phyloP scores from a whole-genome alignment of 2,329 filamentous ascomycete species.

The Chrysoporthe deuterocubensis region DNA sequence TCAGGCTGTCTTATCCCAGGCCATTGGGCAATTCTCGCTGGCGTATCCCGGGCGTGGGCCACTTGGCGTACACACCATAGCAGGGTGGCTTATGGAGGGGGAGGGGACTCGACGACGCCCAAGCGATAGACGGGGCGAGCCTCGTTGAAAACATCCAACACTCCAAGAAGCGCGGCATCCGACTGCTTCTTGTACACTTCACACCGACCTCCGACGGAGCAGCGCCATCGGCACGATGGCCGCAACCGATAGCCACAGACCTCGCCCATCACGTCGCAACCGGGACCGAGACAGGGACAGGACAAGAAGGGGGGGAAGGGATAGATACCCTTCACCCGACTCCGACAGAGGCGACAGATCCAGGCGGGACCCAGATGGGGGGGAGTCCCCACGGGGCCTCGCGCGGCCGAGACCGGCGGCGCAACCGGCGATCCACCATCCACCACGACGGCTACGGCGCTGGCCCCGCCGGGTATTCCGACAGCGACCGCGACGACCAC shows the following conservation, averaged over 20 bases:
- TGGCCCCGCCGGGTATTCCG: slow-evolving; percentile 20
- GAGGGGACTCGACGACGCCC: too few relatives aligned
- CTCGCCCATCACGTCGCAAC: slow-evolving; percentile 14
- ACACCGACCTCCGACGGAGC: neutral
- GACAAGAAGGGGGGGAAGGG: neutral
- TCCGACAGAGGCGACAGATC: neutral
- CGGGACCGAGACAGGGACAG: slow-evolving; percentile 14
- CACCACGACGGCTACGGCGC: slow-evolving; percentile 23
- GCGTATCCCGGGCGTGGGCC: neutral
- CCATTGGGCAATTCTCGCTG: neutral
- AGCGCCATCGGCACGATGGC: slow-evolving; percentile 9
- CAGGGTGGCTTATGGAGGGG: neutral
- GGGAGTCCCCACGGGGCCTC: neutral
- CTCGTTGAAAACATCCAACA: neutral
- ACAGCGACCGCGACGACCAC: slow-evolving; percentile 16
- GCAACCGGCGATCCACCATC: slow-evolving; percentile 7
- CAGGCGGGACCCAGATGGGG: neutral
- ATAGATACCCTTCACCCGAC: slow-evolving; percentile 15
- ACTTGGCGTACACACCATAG: neutral
- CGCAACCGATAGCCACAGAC: slow-evolving; percentile 1
- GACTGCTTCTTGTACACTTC: neutral
- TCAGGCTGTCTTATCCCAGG: neutral
- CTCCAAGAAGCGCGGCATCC: too few relatives aligned
- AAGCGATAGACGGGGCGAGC: neutral
- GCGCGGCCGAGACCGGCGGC: slow-evolving; percentile 15